Evolutionary conservation across 805 yeast species (phyloP), one percentile per base, ranked within the genome.

Genomic region (Cephaloascus albidus): DNA sequence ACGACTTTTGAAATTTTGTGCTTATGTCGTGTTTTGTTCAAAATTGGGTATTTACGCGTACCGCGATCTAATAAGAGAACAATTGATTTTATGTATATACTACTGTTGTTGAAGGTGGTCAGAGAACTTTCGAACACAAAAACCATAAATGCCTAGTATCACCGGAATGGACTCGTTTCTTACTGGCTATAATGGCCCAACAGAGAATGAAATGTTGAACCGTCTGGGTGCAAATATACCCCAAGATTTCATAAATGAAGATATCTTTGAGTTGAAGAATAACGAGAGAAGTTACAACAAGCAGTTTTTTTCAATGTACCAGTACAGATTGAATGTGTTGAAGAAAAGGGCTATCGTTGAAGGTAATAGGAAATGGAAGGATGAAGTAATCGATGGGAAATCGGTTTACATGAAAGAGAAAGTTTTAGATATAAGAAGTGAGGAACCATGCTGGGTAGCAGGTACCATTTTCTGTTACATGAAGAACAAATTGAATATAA

Each of bases 391-490:
- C 28, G 56, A 60, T 27, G 15, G 18, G 10, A 17, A 16, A 14
- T n/a, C 19, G 68, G 65, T 4, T 55, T 53, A 33, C 41, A 42
- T 63, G 2, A 55, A 54, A 15, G 62, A 57, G 50, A 76, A 67
- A 56, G 74, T 78, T 2, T 59, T 87, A 42, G 94, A 86, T 49
- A 76, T 86, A 6, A 60, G 63, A 10, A 68, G 72, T 26, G 75
- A 78, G 42, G 69, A 74, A 43, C 70, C 82, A 16, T 73, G 85
- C 45, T 93, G 90, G 90, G 78, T 87, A 10, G 69, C 82, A 19
- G 98, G 98, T 2, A 86, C 97, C 0, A 70, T 89, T 0, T 87
- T 82, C 51, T 73, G 85, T 50, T 96, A 89, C 44, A 72, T 86
- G 80, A 78, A 78, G 51, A 76, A 77, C 52, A 93, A 93, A 53